Percentiles rank a stretch among this genome's conserved stretches.
Conservation (phyloP, 306 rosid species). For the Corylus americana region DNA sequence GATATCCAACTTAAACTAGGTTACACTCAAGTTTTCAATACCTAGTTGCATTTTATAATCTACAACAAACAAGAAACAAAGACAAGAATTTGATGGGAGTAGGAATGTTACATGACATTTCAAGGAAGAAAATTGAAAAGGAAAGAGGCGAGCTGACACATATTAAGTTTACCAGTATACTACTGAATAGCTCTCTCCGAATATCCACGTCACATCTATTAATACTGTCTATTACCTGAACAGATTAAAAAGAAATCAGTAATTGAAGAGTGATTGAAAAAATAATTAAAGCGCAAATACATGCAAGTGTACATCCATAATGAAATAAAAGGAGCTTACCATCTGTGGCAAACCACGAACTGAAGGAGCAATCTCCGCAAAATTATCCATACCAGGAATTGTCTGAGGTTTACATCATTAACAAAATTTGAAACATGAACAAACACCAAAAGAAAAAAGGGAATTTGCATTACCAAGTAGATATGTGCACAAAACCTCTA, state of each 20-base stretch:
- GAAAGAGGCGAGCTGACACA: background rate
- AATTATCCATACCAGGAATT: constrained; percentile 92
- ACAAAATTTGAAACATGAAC: constrained; percentile 19
- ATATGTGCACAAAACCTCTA: constrained; percentile 5
- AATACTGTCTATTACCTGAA: constrained; percentile 93
- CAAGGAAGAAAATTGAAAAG: background rate
- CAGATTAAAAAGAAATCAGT: constrained; percentile 21
- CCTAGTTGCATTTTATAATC: background rate
- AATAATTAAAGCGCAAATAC: constrained; percentile 5
- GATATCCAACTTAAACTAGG: background rate
- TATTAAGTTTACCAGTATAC: constrained; percentile 76
- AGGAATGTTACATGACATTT: background rate
- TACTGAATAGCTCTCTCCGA: constrained; percentile 91
- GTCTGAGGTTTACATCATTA: constrained; percentile 50
- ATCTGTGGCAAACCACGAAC: constrained; percentile 93
- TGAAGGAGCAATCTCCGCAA: constrained; percentile 63
- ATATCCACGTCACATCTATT: constrained; percentile 97
- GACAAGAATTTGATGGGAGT: background rate
- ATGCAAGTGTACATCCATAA: constrained; percentile 3
- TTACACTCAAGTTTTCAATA: background rate
- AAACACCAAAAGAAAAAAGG: constrained; percentile 4
- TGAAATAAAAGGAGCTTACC: constrained; percentile 45
- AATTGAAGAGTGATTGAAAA: constrained; percentile 25
- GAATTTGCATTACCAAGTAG: constrained; percentile 6
- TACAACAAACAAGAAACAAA: background rate